Conservation (phyloP, 306 rosid species). For the Elaeagnus macrophylla region DNA sequence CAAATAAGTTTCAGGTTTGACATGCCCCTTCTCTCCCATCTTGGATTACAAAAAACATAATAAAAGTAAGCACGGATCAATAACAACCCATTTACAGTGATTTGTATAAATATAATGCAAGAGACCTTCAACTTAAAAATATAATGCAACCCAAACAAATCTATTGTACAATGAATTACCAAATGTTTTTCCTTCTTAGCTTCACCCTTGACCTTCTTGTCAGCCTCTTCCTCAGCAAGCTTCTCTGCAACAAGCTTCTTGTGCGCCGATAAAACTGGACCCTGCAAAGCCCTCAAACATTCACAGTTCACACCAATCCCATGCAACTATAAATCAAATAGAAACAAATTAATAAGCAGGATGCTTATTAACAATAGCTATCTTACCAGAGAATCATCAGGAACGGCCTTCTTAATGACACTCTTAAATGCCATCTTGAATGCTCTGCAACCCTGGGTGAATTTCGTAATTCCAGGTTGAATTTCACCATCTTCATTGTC, state of each 20-base stretch:
- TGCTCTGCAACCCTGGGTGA: slow-evolving; percentile 73
- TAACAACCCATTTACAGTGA: neutral
- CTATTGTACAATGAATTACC: slow-evolving; percentile 31
- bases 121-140: neutral
- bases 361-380: neutral
- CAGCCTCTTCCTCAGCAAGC: slow-evolving; percentile 81
- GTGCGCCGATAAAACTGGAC: slow-evolving; percentile 74
- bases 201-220: slow-evolving; percentile 53
- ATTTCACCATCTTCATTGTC: slow-evolving; percentile 49
- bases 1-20: slow-evolving; percentile 55
- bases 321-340: neutral
- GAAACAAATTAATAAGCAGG: neutral
- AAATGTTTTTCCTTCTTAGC: slow-evolving; percentile 67
- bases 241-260: slow-evolving; percentile 74
- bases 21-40: slow-evolving; percentile 87
- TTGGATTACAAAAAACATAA: slow-evolving; percentile 17
- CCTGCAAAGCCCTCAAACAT: slow-evolving; percentile 37
- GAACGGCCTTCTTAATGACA: slow-evolving; percentile 55
- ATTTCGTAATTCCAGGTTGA: slow-evolving; percentile 65
- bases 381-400: slow-evolving; percentile 59
- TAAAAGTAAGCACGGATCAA: slow-evolving; percentile 5
- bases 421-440: slow-evolving; percentile 71
- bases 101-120: neutral
- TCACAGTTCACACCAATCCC: slow-evolving; percentile 1
- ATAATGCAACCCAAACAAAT: neutral